A percentile compares a stretch with the other conserved stretches of the same genome.
Conservation (phyloP, 805 yeast genomes). For the Candida palmyrensis region DNA sequence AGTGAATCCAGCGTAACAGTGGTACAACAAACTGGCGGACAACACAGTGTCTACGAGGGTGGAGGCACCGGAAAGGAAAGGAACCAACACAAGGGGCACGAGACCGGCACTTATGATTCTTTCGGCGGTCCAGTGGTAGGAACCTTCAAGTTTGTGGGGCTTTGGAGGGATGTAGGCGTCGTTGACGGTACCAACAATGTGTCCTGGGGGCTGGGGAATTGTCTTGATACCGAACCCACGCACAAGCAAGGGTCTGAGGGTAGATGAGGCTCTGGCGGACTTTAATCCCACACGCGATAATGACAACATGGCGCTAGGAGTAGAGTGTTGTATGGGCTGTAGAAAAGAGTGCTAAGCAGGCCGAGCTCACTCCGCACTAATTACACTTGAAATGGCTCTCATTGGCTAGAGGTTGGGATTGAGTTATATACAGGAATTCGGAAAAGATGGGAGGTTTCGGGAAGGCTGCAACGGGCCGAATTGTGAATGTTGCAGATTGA, state of each 20-base stretch:
- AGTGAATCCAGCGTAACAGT: conserved; percentile 67
- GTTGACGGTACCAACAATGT: conserved; percentile 65
- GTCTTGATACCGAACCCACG: conserved; percentile 41
- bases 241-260: conserved; percentile 16
- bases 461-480: too few relatives aligned
- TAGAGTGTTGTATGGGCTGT: too few relatives aligned
- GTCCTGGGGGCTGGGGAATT: conserved; percentile 69
- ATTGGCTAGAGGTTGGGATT: too few relatives aligned
- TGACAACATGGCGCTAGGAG: conserved; percentile 23
- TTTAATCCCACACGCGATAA: conserved; percentile 26
- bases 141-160: conserved; percentile 55
- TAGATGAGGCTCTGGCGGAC: conserved; percentile 8
- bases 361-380: neutral
- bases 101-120: conserved; percentile 54
- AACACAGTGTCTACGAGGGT: conserved; percentile 55
- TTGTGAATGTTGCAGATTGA: too few relatives aligned
- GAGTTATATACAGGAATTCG: neutral
- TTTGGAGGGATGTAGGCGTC: conserved; percentile 64
- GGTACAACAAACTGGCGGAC: conserved; percentile 52
- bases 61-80: conserved; percentile 50
- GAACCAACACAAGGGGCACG: conserved; percentile 59
- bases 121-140: conserved; percentile 73
- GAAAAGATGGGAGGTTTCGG: too few relatives aligned
- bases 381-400: conserved; percentile 3
- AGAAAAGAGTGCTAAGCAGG: too few relatives aligned